Base-by-base conservation (phyloP, 768 basidiomycete species). In the Neoboletus brunneissimus region DNA sequence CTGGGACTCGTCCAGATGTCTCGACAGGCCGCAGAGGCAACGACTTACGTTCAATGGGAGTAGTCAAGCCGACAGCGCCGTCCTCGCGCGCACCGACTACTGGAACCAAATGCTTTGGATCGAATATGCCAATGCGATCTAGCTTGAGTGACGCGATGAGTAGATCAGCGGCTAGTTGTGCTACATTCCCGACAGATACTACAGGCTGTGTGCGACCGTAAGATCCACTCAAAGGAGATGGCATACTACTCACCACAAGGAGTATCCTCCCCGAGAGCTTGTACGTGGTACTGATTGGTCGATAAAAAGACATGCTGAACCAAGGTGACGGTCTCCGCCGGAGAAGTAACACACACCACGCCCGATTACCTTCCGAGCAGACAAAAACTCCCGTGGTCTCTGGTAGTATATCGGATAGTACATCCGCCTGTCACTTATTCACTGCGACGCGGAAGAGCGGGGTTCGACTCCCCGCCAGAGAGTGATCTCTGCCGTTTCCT, bases 131-230 rank as follows among this genome's bases (percentile, higher is more conserved):
- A 9, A 91, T 72, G 45, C 80, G 76, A 50, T 75, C 69, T 22
- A 94, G 77, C 31, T 76, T 76, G 46, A 90, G 75, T 2, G 87
- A 85, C 5, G 86, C 71, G 58, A 91, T 85, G 57, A 94, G 73
- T 18, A 94, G 73, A 71, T 94, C 91, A 11, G 75, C 83, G 0
- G 89, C 82, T 13, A 94, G 77, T 65, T 94, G 91, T n/a, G 84
- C 78, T 42, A 93, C 80, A 73, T 93, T 93, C 47, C 88, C 91
- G 12, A 83, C 82, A 6, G 91, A 91, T 12, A 93, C 88, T 43
- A 91, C 66, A 34, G 91, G 90, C 82, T 83, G 53, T 40, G 62
- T 60, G 64, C 40, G 42, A 47, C 43, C 47, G 15, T 48, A 34
- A 59, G 52, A 44, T 54, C 16, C 11, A 32, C n/a, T 29, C n/a